These are phyloP conservation scores for Lachnum nothofagi DNA, from an alignment of 2,329 filamentous ascomycete species.

Conservation along the genomic window DNA sequence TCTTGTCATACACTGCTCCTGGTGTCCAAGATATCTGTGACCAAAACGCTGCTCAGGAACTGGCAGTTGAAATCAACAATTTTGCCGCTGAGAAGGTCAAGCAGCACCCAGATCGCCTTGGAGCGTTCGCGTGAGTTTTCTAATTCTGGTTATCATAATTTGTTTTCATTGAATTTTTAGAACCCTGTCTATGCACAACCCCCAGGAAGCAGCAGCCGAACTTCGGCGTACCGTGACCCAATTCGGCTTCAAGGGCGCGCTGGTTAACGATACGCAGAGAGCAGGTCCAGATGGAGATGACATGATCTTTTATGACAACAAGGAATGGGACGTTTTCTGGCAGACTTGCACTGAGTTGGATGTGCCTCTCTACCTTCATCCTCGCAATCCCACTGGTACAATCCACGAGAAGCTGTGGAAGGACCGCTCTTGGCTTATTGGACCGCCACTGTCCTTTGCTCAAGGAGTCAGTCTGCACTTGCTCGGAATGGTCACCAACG, in stretches of 20 bases:
- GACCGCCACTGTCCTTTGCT: slow-evolving; percentile 54
- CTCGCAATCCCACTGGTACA: slow-evolving; percentile 49
- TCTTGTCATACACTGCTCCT: slow-evolving; percentile 46
- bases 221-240: slow-evolving; percentile 48
- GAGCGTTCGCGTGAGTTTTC: slow-evolving; percentile 46
- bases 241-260: slow-evolving; percentile 56
- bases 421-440: slow-evolving; percentile 54
- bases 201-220: slow-evolving; percentile 45
- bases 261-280: slow-evolving; percentile 59
- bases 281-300: slow-evolving; percentile 51
- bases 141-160: not conserved
- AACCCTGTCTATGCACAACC: slow-evolving; percentile 49
- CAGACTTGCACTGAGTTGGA: slow-evolving; percentile 51
- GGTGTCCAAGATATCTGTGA: slow-evolving; percentile 45
- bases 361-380: slow-evolving; percentile 61
- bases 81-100: slow-evolving; percentile 24
- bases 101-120: slow-evolving; percentile 36
- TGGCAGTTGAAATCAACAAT: slow-evolving; percentile 37
- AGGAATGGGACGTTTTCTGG: slow-evolving; percentile 60
- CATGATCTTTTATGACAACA: slow-evolving; percentile 60
- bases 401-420: slow-evolving; percentile 55
- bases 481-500: slow-evolving; percentile 47
- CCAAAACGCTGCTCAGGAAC: slow-evolving; percentile 36
- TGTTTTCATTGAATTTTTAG: too few species aligned
- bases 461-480: slow-evolving; percentile 55